A percentile compares a stretch with the other conserved stretches of the same genome.
These are phyloP conservation scores for bread wheat (Triticum aestivum) DNA, from an alignment of 176 grass and related monocot species.

Conservation along the genomic window IWGSC_CS_RefSeq_v2.1 NC_057814.1:128033277-128033776, in stretches of 20 bases:
- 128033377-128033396: slow-evolving; percentile 62
- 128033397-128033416: slow-evolving; percentile 40
- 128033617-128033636: too few relatives aligned
- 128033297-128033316: too few relatives aligned
- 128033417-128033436: slow-evolving; percentile 42
- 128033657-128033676: too few relatives aligned
- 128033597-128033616: not conserved
- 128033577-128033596: not conserved
- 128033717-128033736: too few relatives aligned
- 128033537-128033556: not conserved
- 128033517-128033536: not conserved
- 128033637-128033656: too few relatives aligned
- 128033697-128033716: too few relatives aligned
- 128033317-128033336: too few relatives aligned
- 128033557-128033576: not conserved
- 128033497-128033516: not conserved
- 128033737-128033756: too few relatives aligned
- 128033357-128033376: slow-evolving; percentile 46
- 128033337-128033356: slow-evolving; percentile 5
- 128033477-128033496: not conserved
- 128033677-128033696: too few relatives aligned
- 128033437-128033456: not conserved
- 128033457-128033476: not conserved
- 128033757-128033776: too few relatives aligned
- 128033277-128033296: too few relatives aligned